A percentile compares a stretch with the other conserved stretches of the same genome.
These are phyloP conservation scores for Ophiostoma piceae DNA, from an alignment of 2,329 filamentous ascomycete species.

Conservation along the genomic window DNA sequence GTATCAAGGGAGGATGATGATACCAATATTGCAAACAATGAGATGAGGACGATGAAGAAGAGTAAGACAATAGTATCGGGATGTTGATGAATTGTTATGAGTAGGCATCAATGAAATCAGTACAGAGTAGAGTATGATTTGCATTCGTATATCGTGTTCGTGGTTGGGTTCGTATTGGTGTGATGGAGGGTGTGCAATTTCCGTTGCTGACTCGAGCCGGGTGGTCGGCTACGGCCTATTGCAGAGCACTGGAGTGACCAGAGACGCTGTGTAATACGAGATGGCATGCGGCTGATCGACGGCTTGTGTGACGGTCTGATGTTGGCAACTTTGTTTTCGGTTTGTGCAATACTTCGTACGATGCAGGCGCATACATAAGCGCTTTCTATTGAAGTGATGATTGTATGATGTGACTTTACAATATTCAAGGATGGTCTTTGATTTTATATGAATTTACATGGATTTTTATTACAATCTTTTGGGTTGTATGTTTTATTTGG, in stretches of 20 bases:
- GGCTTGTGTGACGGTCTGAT: background rate
- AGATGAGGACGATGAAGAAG: background rate
- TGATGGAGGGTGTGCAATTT: conserved; percentile 23
- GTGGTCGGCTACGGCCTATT: background rate
- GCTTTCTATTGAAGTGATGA: too few species aligned
- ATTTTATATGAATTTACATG: too few species aligned
- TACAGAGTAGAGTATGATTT: background rate
- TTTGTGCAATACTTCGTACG: background rate
- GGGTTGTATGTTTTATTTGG: too few species aligned
- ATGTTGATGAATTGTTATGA: background rate
- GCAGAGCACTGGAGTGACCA: background rate
- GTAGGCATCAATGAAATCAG: too few species aligned
- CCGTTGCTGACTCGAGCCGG: conserved; percentile 8
- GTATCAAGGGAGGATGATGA: background rate
- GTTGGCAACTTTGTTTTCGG: background rate
- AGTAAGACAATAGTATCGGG: background rate
- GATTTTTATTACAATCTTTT: too few species aligned
- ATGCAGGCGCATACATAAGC: too few species aligned
- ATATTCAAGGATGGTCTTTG: too few species aligned
- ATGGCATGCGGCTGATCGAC: background rate
- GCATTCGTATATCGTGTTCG: background rate
- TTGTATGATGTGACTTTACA: too few species aligned
- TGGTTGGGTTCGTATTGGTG: background rate
- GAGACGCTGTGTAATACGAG: background rate
- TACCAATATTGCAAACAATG: background rate